Base-by-base conservation (phyloP, 768 basidiomycete species). In the Mycena crocata region DNA sequence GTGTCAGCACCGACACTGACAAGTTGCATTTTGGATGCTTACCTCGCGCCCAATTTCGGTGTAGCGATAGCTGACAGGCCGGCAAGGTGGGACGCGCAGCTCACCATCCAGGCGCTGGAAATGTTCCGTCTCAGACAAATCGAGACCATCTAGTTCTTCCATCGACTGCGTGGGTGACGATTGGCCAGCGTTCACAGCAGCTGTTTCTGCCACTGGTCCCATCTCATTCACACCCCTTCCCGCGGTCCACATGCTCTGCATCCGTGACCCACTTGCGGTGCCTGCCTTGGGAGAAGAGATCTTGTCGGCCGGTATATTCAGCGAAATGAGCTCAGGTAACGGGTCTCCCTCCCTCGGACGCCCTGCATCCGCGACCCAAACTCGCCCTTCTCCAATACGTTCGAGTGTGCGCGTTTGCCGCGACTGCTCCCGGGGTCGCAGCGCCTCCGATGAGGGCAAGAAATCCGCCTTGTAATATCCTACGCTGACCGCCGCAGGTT, bases 21-120 rank as follows among this genome's bases (percentile, higher is more conserved):
- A 65, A n/a, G 5, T 9, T n/a, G 48, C 3, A 30, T 14, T 4
- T 23, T 2, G 2, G 7, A n/a, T 26, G 24, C 62, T 52, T 28
- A 71, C 70, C 65, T 71, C 70, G 49, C 67, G 64, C 14, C 70
- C 70, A 19, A 65, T 59, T 28, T 71, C 57, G 3, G 70, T 71
- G 60, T 71, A 71, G 21, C 70, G 62, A 42, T 66, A 71, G 52
- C 70, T 71, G 23, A 63, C 63, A n/a, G 70, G 70, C 14, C 70
- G 63, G 30, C 67, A 68, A 1, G 70, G 59, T 12, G 70, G 70
- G 35, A 71, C 52, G 35, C 51, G 62, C 12, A 68, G 39, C 44
- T 68, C 70, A 17, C 70, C 70, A 9, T 62, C 67, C 7, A 71
- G 61, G 6, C 64, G 66, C 34, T 54, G 46, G 40, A 62, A 68